Evolutionary conservation across 148 eudicot genomes (phyloP).

Genomic region (Nyssa sinensis): DNA sequence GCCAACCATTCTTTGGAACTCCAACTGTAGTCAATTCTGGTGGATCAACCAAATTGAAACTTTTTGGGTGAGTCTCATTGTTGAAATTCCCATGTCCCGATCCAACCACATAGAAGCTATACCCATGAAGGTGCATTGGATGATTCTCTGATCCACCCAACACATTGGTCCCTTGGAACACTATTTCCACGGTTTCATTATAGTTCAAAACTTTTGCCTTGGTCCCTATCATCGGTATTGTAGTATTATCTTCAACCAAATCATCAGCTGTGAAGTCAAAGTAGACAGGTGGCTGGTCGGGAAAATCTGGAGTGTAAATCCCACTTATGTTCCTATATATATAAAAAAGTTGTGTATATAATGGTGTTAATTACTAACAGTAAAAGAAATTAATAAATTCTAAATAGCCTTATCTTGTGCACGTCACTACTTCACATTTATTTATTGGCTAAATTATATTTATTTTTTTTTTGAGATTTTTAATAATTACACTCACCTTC

Average conservation of each 20-base stretch:
- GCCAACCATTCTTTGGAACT: not conserved
- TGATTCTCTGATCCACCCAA: not conserved
- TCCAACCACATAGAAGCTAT: not conserved
- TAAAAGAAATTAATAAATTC: too few species aligned
- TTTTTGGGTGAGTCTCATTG: not conserved
- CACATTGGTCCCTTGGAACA: not conserved
- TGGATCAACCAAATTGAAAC: not conserved
- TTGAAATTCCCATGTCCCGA: not conserved
- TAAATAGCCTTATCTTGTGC: too few species aligned
- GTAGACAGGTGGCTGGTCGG: not conserved
- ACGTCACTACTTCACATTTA: too few species aligned
- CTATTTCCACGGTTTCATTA: not conserved
- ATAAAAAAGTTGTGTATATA: too few species aligned
- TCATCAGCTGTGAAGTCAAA: constrained; percentile 10
- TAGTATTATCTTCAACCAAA: not conserved
- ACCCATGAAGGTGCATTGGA: not conserved
- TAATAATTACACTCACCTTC: too few species aligned
- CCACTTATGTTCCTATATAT: constrained; percentile 7
- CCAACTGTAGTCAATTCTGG: not conserved
- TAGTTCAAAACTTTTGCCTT: constrained; percentile 8
- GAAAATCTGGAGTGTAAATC: constrained; percentile 14
- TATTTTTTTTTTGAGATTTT: too few species aligned
- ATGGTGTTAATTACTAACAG: not conserved
- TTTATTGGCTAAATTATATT: too few species aligned
- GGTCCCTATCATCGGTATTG: not conserved